Percentiles rank a stretch among this genome's conserved stretches.
phyloP scores from a whole-genome alignment of 2,329 filamentous ascomycete genomes.

The Ophiostoma angusticollis region DNA sequence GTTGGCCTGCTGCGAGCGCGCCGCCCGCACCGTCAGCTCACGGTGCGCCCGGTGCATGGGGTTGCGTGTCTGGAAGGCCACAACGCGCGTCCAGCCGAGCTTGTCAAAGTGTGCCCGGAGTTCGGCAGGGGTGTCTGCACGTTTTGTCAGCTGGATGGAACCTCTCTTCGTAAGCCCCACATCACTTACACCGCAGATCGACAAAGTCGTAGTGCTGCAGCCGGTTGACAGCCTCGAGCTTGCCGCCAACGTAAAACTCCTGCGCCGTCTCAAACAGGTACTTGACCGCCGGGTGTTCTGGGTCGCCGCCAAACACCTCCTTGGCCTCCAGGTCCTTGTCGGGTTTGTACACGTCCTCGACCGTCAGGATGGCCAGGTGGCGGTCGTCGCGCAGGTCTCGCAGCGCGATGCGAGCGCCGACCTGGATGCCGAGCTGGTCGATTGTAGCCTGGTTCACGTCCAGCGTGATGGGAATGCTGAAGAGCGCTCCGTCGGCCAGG shows the following conservation, averaged over 20 bases:
- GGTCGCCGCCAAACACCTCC: slow-evolving; percentile 85
- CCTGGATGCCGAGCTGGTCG: slow-evolving; percentile 60
- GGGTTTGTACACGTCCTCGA: slow-evolving; percentile 90
- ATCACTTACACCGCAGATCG: slow-evolving; percentile 54
- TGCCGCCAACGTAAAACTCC: slow-evolving; percentile 90
- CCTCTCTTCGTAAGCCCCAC: background rate
- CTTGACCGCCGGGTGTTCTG: slow-evolving; percentile 83
- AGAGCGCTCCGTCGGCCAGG: slow-evolving; percentile 77
- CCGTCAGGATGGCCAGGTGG: slow-evolving; percentile 87
- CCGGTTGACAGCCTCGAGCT: slow-evolving; percentile 88
- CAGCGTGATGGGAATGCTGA: slow-evolving; percentile 93
- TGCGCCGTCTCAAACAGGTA: slow-evolving; percentile 71
- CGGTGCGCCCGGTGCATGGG: slow-evolving; percentile 98
- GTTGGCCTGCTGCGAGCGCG: slow-evolving; percentile 90
- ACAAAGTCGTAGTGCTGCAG: slow-evolving; percentile 99
- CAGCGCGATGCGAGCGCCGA: slow-evolving; percentile 72
- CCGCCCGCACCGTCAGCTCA: slow-evolving; percentile 93
- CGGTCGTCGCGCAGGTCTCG: slow-evolving; percentile 94
- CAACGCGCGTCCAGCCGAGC: slow-evolving; percentile 94
- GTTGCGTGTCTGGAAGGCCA: slow-evolving; percentile 98
- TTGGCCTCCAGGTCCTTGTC: slow-evolving; percentile 85
- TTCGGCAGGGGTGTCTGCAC: slow-evolving; percentile 75
- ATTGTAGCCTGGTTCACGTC: slow-evolving; percentile 69
- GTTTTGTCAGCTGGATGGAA: background rate
- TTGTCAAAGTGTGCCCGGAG: slow-evolving; percentile 96